Evolutionary conservation across 2,329 filamentous ascomycete genomes (phyloP).

Genomic region (Neofusicoccum umdonicola): DNA sequence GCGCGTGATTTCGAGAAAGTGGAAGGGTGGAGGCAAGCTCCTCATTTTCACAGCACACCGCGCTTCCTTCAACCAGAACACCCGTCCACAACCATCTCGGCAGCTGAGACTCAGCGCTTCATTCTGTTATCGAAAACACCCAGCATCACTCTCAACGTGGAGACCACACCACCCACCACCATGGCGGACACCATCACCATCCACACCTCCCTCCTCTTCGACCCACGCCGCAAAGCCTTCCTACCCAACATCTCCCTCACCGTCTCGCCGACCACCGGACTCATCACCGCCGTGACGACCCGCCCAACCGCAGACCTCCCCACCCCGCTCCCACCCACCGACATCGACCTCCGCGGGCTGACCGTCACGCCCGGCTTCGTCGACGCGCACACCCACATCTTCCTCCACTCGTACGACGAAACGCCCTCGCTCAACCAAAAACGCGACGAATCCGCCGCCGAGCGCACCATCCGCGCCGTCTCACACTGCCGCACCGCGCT

Average conservation of each 20-base stretch:
- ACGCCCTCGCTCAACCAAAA: slow-evolving; percentile 49
- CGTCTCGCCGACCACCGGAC: slow-evolving; percentile 40
- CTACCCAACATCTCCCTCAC: slow-evolving; percentile 44
- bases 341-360: slow-evolving; percentile 56
- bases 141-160: not conserved
- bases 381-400: slow-evolving; percentile 58
- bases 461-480: slow-evolving; percentile 54
- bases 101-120: not conserved
- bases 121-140: too few relatives aligned
- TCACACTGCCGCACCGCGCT: slow-evolving; percentile 55
- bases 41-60: not conserved
- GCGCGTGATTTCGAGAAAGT: not conserved
- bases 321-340: slow-evolving; percentile 30
- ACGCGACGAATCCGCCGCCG: slow-evolving; percentile 58
- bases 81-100: too few relatives aligned
- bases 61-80: not conserved
- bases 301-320: slow-evolving; percentile 24
- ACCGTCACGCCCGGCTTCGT: slow-evolving; percentile 54
- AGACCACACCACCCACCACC: not conserved
- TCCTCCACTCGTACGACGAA: slow-evolving; percentile 48
- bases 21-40: not conserved
- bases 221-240: slow-evolving; percentile 45
- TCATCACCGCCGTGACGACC: slow-evolving; percentile 39
- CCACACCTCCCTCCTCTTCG: slow-evolving; percentile 50
- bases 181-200: slow-evolving; percentile 23